Evolutionary conservation across 1,284 basidiomycete genomes (phyloP).

Genomic region (Pseudozyma pruni): DNA sequence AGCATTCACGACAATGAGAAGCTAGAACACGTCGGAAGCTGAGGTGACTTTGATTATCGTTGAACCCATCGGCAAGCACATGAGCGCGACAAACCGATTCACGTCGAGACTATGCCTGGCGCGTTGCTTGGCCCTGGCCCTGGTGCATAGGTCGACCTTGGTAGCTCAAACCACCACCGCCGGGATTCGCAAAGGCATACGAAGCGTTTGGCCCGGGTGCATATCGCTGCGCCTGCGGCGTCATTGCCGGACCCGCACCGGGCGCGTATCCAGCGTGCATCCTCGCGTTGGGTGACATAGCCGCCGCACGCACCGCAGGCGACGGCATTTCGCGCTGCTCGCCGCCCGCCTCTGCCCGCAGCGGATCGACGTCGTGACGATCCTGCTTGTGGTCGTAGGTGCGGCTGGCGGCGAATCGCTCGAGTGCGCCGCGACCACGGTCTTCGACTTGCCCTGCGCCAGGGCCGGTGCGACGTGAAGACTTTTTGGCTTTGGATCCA

Average conservation of each 20-base stretch:
- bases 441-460: conserved; percentile 19
- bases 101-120: too few species aligned
- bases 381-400: conserved; percentile 39
- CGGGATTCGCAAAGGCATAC: conserved; percentile 31
- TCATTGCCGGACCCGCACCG: conserved; percentile 8
- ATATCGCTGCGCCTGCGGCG: conserved; percentile 26
- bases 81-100: too few species aligned
- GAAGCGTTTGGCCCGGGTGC: conserved; percentile 27
- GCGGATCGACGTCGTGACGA: conserved; percentile 37
- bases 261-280: conserved; percentile 16
- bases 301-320: conserved; percentile 3
- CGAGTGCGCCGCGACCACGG: conserved; percentile 28
- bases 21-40: too few species aligned
- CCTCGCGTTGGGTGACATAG: conserved; percentile 29
- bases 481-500: conserved; percentile 30
- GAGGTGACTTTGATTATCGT: too few species aligned
- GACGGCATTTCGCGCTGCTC: conserved; percentile 13
- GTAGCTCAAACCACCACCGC: conserved; percentile 19
- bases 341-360: conserved; percentile 1
- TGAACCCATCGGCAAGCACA: too few species aligned
- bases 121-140: conserved; percentile 9
- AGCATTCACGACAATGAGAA: too few species aligned
- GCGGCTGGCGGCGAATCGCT: conserved; percentile 40
- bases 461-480: conserved; percentile 9
- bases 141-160: conserved; percentile 13